Percentiles rank a stretch among this genome's conserved stretches.
Evolutionary conservation across 176 grass and related monocot genomes (phyloP).

Genomic region (Musa itinerans): DNA sequence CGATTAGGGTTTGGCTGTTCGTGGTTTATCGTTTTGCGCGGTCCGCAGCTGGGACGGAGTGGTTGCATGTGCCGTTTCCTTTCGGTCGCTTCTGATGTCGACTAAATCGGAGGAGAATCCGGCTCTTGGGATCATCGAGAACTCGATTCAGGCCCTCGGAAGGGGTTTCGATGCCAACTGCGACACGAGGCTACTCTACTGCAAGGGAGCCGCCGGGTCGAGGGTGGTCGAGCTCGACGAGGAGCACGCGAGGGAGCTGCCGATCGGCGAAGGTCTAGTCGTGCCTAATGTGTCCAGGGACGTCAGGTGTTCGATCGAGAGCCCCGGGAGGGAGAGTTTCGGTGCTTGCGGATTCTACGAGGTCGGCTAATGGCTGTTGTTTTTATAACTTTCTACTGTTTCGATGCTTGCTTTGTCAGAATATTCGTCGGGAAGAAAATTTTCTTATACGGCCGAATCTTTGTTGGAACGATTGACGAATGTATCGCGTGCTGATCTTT

Average conservation of each 20-base stretch:
- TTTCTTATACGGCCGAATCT: too few relatives aligned
- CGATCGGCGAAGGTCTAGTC: constrained; percentile 19
- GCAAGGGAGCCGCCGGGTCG: constrained; percentile 32
- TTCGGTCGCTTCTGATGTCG: too few relatives aligned
- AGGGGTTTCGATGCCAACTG: constrained; percentile 46
- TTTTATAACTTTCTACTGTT: neutral
- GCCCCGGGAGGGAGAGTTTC: constrained; percentile 11
- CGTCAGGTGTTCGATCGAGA: constrained; percentile 25
- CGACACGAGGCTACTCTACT: constrained; percentile 50
- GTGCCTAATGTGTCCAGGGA: constrained; percentile 33
- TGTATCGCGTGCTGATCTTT: too few relatives aligned
- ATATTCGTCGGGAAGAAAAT: neutral
- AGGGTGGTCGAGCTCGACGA: constrained; percentile 33
- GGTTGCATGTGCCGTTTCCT: too few relatives aligned
- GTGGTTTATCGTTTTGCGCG: too few relatives aligned
- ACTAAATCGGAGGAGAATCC: constrained; percentile 28
- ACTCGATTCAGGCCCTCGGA: constrained; percentile 35
- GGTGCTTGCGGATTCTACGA: constrained; percentile 41
- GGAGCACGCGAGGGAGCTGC: constrained; percentile 21
- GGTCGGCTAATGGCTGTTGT: constrained; percentile 19
- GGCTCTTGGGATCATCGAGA: constrained; percentile 27
- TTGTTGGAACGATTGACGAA: too few relatives aligned
- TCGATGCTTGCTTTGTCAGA: neutral
- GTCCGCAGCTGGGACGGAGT: neutral
- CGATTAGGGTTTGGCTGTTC: too few relatives aligned